Evolutionary conservation across 345 rosid species (phyloP), one percentile per base, ranked within the genome.

Genomic region (Populus tremula): DNA sequence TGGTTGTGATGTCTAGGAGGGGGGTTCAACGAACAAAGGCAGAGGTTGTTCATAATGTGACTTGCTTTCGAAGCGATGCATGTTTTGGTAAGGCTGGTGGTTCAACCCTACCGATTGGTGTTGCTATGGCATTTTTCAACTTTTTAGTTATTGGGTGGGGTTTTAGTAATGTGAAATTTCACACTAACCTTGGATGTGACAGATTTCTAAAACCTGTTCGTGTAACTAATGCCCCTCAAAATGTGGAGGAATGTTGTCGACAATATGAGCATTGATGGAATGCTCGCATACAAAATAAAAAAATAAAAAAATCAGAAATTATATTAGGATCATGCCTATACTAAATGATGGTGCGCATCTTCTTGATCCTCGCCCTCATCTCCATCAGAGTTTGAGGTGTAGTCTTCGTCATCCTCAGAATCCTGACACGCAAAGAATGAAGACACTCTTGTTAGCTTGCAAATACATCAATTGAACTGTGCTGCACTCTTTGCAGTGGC

Each of bases 381-480:
- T 5, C 63, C 85, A 29, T 82, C 80, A 8, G 63, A 59, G 68
- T 31, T 77, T 12, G 82, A 83, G 76, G 4, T 63, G 63, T 72
- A 69, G 18, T 43, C 39, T 18, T 18, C 65, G 3, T 63, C 45
- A 6, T 81, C 83, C 21, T 85, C 82, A 29, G 76, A 54, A 54
- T 80, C 87, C 90, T 85, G 59, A 69, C 11, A 65, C 4, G 25
- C 33, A 43, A 8, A 35, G 63, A 41, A 35, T 65, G 5, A 33
- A 10, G 4, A 4, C 12, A 25, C 5, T 59, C 29, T 10, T 3
- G 64, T 59, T 59, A 59, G 64, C 14, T 23, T 50, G 10, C n/a
- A 45, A 49, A 65, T 0, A 10, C 2, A 16, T 33, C 5, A 9
- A 62, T 43, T 27, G 31, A 8, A 13, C 38, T n/a, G 7, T 18